Evolutionary conservation across 2,329 filamentous ascomycete species (phyloP), one percentile per base, ranked within the genome.

Genomic region (Penicillium sp.): DNA sequence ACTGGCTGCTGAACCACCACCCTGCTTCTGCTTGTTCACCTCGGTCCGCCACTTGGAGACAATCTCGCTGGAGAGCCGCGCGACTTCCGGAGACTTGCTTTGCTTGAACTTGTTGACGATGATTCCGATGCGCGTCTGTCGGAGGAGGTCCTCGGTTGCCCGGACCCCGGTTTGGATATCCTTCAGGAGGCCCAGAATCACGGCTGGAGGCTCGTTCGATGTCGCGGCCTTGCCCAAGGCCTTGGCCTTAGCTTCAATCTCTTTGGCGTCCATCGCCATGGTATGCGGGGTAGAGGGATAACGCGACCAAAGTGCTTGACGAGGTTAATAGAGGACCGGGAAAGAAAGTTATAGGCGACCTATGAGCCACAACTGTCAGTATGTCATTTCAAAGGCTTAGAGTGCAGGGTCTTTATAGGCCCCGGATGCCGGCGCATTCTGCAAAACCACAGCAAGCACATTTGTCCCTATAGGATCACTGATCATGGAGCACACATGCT

Each of bases 71-170:
- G 94, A 91, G 41, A 90, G 80, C 49, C 85, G 83, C 45, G 87
- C 86, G 64, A 97, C 88, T 46, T 80, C 78, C 2, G 80, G 77
- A 41, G 92, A 86, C 72, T 90, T 91, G 79, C 95, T 88, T 54
- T 86, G 74, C 72, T 95, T 91, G 57, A 88, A 84, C 72, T 91
- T 93, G 72, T 92, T 93, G 60, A 97, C 89, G 48, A 88, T 86
- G 62, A 96, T 87, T 65, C 94, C 94, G 49, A 96, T 93, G 65
- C 88, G 89, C n/a, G 93, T 97, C 40, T 88, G 88, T 68, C 93
- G 86, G 62, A 99, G 80, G 65, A 96, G 83, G 64, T 97, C 91
- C 76, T 99, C 94, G 3, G 90, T 94, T 10, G 92, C 89, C 45
- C 84, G 83, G 35, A 93, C 86, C 59, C 90, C 89, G 67, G 87